phyloP scores from a whole-genome alignment of 495 filamentous ascomycete genomes.

The Monascus purpureus region DNA sequence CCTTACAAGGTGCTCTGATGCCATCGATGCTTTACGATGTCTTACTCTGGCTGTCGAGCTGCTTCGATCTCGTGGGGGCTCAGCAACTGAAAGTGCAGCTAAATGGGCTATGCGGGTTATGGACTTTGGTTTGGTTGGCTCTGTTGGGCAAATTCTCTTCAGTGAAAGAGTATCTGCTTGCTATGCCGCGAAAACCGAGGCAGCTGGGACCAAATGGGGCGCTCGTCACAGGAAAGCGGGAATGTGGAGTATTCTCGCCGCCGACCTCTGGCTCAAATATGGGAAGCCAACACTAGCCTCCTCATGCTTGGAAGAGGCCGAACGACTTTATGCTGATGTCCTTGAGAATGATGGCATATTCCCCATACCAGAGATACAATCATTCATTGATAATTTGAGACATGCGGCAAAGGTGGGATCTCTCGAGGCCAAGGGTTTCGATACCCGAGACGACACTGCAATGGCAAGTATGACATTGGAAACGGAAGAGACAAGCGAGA shows the following conservation, averaged over 20 bases:
- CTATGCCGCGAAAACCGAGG: slow-evolving; percentile 57
- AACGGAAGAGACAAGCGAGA: slow-evolving; percentile 52
- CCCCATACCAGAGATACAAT: slow-evolving; percentile 39
- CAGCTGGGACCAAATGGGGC: slow-evolving; percentile 51
- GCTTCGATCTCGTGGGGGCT: slow-evolving; percentile 59
- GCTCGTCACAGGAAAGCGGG: slow-evolving; percentile 67
- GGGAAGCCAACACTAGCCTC: slow-evolving; percentile 57
- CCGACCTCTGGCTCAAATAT: slow-evolving; percentile 67
- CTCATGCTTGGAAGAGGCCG: slow-evolving; percentile 54
- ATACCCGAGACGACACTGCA: slow-evolving; percentile 18
- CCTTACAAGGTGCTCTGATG: slow-evolving; percentile 61
- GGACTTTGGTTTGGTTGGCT: slow-evolving; percentile 59
- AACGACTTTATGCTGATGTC: slow-evolving; percentile 50
- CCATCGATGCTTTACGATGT: slow-evolving; percentile 64
- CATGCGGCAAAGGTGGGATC: slow-evolving; percentile 42
- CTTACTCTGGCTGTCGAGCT: slow-evolving; percentile 68
- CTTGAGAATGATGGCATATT: slow-evolving; percentile 42
- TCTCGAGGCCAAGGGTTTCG: slow-evolving; percentile 23
- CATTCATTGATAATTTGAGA: slow-evolving; percentile 46
- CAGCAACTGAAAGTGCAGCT: slow-evolving; percentile 73
- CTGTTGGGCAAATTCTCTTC: slow-evolving; percentile 63
- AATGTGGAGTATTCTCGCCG: slow-evolving; percentile 74
- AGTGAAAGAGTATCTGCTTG: slow-evolving; percentile 75
- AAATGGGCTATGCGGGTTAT: slow-evolving; percentile 69
- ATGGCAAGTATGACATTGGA: slow-evolving; percentile 15